Percentiles rank a stretch among this genome's conserved stretches.
Evolutionary conservation across 257 asterid species (phyloP).

Genomic region (Mitragyna speciosa): DNA sequence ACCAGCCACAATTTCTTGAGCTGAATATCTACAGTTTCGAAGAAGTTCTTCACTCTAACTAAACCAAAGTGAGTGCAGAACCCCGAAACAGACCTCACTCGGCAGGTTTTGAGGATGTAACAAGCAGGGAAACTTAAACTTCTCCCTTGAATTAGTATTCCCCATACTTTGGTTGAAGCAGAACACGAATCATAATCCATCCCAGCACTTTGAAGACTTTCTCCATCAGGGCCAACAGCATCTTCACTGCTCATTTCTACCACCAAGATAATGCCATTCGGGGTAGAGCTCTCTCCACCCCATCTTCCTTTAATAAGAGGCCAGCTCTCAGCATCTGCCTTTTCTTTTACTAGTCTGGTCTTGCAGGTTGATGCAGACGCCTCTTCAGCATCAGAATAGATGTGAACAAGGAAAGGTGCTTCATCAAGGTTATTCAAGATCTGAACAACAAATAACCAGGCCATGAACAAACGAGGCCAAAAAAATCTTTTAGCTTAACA

Average conservation of each 20-base stretch:
- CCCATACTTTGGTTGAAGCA: conserved; percentile 27
- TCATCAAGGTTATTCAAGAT: conserved; percentile 34
- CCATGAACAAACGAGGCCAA: neutral
- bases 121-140: conserved; percentile 38
- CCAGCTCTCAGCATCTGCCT: conserved; percentile 29
- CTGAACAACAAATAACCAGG: conserved; percentile 6
- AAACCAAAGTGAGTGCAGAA: conserved; percentile 40
- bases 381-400: conserved; percentile 24
- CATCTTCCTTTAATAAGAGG: conserved; percentile 27
- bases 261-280: conserved; percentile 32
- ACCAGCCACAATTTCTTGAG: conserved; percentile 33
- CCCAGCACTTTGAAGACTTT: neutral
- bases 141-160: conserved; percentile 38
- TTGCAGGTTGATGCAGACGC: neutral
- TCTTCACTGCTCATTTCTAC: conserved; percentile 27
- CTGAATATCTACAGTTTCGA: conserved; percentile 24
- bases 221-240: neutral
- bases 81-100: conserved; percentile 26
- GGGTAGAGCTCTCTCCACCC: conserved; percentile 19
- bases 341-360: conserved; percentile 29
- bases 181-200: neutral
- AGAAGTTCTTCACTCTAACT: conserved; percentile 26
- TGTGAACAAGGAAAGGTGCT: conserved; percentile 41
- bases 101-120: conserved; percentile 33
- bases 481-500: neutral